Base-by-base conservation (phyloP, 1,139 yeast species). In the Nakaseomyces bracarensis region DNA sequence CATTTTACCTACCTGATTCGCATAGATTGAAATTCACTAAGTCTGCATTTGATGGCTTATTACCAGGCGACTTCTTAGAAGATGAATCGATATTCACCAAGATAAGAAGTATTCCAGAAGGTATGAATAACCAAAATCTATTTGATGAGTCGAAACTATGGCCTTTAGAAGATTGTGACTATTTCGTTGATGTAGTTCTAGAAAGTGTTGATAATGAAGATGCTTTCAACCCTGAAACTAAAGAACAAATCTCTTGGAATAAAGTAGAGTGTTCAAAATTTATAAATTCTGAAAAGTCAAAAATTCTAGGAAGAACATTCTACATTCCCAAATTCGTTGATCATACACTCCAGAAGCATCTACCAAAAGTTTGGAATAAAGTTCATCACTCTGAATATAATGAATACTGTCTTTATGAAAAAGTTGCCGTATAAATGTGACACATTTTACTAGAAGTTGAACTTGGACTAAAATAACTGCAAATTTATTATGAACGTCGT, bases 21-120 rank as follows among this genome's bases (percentile, higher is more conserved):
- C 68, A 69, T 46, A 67, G 96, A 47, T 64, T 86, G 21, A 68
- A 68, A 51, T 89, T 85, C 60, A 77, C 84, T 7, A 68, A 70
- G 45, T 79, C 87, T 45, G 94, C 93, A 1, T 89, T 89, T 61
- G 76, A 79, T 57, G 97, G 97, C 0, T 66, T 89, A 45, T 67
- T 89, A 36, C 98, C 97, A 0, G 95, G 95, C 1, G 93, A 84
- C 56, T 91, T 89, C 56, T 54, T 60, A 9, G 93, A 82, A 51
- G 57, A 58, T 3, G 53, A 52, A 1, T 43, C 47, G 3, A 40
- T 59, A 4, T 45, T 55, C 19, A 60, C 63, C 31, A 50, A 53
- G 21, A 46, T 62, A n/a, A 55, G 65, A 15, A 46, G 66, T 1
- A 54, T 71, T 2, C 91, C 94, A 1, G 40, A 50, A 0, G 76